phyloP scores from a whole-genome alignment of 108 stramenopile species.

The Skeletonema marinoi region DNA sequence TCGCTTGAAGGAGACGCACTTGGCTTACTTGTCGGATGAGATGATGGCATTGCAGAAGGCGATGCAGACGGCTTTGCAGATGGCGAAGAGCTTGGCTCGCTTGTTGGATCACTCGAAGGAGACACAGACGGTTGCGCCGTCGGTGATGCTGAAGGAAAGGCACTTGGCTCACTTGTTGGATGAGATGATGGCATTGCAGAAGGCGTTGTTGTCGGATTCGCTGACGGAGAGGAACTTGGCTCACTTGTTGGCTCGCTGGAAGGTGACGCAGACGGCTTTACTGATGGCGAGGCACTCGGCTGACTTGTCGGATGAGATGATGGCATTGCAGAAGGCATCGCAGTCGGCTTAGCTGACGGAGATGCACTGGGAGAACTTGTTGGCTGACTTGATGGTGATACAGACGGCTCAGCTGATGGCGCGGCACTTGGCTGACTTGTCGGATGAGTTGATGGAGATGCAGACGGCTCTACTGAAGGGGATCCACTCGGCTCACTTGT shows the following conservation, averaged over 20 bases:
- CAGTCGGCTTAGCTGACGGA: neutral
- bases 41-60: neutral
- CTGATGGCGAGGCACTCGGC: neutral
- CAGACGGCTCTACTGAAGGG: neutral
- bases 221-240: no score
- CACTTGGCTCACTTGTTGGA: neutral
- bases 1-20: neutral
- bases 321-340: neutral
- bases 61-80: neutral
- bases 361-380: neutral
- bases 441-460: neutral
- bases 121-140: neutral
- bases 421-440: neutral
- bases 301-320: neutral
- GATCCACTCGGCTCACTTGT: no score
- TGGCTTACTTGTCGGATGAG: neutral
- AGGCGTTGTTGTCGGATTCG: neutral
- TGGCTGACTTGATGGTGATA: neutral
- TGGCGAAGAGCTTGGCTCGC: neutral
- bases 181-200: neutral
- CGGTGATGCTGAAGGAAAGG: neutral
- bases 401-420: neutral
- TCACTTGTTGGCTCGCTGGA: neutral
- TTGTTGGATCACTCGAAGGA: neutral
- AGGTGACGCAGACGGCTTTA: neutral